phyloP scores from a whole-genome alignment of 371 early-diverging fungal genomes.

The Smittium culicis region DNA sequence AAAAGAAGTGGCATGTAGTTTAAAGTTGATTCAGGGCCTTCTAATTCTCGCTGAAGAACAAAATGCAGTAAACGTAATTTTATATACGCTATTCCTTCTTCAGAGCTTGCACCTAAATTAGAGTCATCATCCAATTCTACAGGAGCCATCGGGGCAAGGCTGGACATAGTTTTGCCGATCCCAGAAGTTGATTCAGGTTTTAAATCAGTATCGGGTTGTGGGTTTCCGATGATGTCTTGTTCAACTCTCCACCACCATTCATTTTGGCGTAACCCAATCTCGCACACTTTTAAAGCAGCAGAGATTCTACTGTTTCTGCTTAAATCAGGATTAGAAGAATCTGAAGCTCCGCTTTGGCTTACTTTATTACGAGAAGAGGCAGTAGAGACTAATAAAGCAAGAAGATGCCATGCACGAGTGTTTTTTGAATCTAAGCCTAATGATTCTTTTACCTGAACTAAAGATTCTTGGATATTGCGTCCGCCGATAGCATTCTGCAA shows the following conservation, averaged over 20 bases:
- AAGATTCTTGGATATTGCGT: slow-evolving; percentile 58
- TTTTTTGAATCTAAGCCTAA: slow-evolving; percentile 43
- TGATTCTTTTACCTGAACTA: slow-evolving; percentile 43
- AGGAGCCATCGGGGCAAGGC: neutral
- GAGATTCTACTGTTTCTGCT: slow-evolving; percentile 14
- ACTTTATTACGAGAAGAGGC: slow-evolving; percentile 30
- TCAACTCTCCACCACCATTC: slow-evolving; percentile 33
- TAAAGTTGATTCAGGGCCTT: too few species aligned
- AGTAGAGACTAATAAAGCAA: slow-evolving; percentile 61
- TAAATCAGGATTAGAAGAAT: neutral
- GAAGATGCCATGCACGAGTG: slow-evolving; percentile 71
- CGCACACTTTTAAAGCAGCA: slow-evolving; percentile 54
- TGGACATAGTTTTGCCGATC: neutral
- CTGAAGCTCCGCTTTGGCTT: neutral
- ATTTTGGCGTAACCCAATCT: slow-evolving; percentile 53
- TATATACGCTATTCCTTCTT: neutral
- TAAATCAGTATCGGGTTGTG: too few species aligned
- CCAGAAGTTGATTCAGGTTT: too few species aligned
- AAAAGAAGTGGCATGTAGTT: too few species aligned
- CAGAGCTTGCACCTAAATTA: neutral
- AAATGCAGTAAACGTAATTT: neutral
- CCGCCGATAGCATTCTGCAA: slow-evolving; percentile 61
- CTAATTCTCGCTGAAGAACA: neutral
- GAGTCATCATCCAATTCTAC: neutral
- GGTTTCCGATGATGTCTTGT: slow-evolving; percentile 13